Conservation (phyloP, 352 stramenopile genomes). For the Halophytophthora polymorphica region DNA sequence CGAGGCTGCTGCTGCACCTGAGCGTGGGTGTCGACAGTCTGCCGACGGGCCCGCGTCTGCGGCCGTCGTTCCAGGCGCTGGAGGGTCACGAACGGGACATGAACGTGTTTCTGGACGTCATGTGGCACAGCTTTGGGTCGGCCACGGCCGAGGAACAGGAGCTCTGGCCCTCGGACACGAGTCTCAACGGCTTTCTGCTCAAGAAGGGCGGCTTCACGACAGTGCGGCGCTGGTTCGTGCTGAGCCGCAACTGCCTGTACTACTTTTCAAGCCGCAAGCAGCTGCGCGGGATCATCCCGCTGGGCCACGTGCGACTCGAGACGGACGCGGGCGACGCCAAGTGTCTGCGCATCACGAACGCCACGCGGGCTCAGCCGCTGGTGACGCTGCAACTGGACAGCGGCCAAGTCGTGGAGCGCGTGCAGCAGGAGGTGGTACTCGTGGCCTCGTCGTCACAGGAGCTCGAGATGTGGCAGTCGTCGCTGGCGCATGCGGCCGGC, state of each 20-base stretch:
- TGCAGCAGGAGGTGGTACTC: conserved; percentile 78
- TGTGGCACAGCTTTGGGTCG: conserved; percentile 86
- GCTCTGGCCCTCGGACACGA: conserved; percentile 86
- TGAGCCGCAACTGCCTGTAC: conserved; percentile 88
- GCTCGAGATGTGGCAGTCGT: conserved; percentile 89
- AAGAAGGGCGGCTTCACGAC: conserved; percentile 83
- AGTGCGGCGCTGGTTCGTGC: conserved; percentile 82
- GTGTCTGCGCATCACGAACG: conserved; percentile 77
- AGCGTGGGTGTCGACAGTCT: conserved; percentile 85
- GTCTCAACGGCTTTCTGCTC: conserved; percentile 79
- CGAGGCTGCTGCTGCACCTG: conserved; percentile 68
- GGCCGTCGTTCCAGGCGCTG: conserved; percentile 65
- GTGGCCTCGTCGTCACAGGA: conserved; percentile 62
- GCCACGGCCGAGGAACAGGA: conserved; percentile 83
- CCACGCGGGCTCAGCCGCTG: conserved; percentile 47
- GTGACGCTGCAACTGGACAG: conserved; percentile 82
- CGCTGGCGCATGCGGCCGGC: conserved; percentile 72
- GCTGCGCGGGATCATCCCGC: conserved; percentile 81
- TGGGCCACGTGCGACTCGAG: conserved; percentile 74
- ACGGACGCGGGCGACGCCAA: conserved; percentile 45
- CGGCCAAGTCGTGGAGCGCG: conserved; percentile 73
- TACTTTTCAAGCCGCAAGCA: conserved; percentile 83
- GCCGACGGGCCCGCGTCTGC: conserved; percentile 68
- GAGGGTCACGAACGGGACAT: conserved; percentile 82
- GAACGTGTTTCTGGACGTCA: conserved; percentile 85